Evolutionary conservation across 2,329 filamentous ascomycete genomes (phyloP), one percentile per base, ranked within the genome.

Genomic region (Thermoascus crustaceus): DNA sequence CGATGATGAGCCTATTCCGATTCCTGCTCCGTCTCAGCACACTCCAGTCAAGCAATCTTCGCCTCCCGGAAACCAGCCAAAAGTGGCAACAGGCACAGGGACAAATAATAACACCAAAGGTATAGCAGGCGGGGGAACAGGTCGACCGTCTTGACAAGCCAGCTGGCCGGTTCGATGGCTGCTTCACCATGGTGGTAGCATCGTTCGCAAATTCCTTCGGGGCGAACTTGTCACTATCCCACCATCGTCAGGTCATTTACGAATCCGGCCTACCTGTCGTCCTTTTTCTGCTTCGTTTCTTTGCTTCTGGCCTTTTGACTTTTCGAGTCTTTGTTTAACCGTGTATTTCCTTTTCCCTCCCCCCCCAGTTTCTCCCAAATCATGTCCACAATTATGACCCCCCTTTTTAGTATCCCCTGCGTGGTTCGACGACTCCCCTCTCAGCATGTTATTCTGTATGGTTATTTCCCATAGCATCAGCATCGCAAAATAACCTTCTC

Each of bases 1-100:
- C 41, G 69, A 72, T 26, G 67, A 72, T 24, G 68, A 72, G 58
- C 37, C 58, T 7, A 51, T 53, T 24, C 58, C 60, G 20, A 57
- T 58, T 13, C 55, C 61, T 5, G 48, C 53, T 21, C 54, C 47
- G 24, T 54, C 55, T 71, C 38, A 51, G 69, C 46, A 80, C 80
- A 58, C 69, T 80, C 55, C 65, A 73, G 50, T 82, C 80, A 60
- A 80, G 86, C 57, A 71, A 76, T 43, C 70, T 83, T 47, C 80
- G 73, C 38, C 63, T 83, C 49, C 72, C 73, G 11, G 79, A 82
- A 46, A 78, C 75, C 48, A 43, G 32, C 39, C 52, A 8, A 51
- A 49, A 34, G 36, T 37, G 18, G n/a, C n/a, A n/a, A n/a, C n/a
- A n/a, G 13, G 41, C 2, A 37, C 40, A n/a, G 45, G 41, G 31